Evolutionary conservation across 768 basidiomycete genomes (phyloP).

Genomic region (Boletus eberwhitei): DNA sequence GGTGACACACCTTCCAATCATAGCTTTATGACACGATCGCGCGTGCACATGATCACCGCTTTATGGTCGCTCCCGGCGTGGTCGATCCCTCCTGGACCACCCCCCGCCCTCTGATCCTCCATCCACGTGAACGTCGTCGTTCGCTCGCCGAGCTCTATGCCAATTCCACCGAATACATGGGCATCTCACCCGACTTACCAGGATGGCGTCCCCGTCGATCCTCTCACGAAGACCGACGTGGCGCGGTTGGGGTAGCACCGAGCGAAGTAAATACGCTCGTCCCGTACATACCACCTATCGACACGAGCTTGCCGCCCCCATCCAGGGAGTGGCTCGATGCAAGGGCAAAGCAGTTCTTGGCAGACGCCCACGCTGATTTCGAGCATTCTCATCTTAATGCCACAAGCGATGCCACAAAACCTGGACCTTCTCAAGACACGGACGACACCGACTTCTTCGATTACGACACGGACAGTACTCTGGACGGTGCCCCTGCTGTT

Average conservation of each 20-base stretch:
- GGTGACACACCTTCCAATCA: not conserved
- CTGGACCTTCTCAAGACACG: not conserved
- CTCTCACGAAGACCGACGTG: constrained; percentile 25
- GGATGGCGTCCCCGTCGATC: constrained; percentile 25
- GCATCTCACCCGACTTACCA: constrained; percentile 19
- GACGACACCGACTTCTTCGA: constrained; percentile 17
- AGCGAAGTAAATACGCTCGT: constrained; percentile 27
- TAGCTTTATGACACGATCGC: constrained; percentile 33
- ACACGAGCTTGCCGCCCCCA: constrained; percentile 14
- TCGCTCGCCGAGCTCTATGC: constrained; percentile 8
- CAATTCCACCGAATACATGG: constrained; percentile 24
- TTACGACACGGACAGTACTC: constrained; percentile 22
- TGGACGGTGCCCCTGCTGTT: not conserved
- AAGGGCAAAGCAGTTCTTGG: constrained; percentile 14
- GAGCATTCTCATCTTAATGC: not conserved
- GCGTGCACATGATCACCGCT: constrained; percentile 24
- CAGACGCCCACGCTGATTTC: constrained; percentile 13
- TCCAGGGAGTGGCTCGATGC: constrained; percentile 19
- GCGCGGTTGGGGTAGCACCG: constrained; percentile 21
- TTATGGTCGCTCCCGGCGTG: constrained; percentile 5
- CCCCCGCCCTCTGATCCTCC: constrained; percentile 8
- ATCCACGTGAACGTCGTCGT: constrained; percentile 16
- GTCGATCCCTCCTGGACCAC: constrained; percentile 12
- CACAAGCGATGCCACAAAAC: not conserved
- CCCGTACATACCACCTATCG: constrained; percentile 23